Percentiles rank a stretch among this genome's conserved stretches.
These are phyloP conservation scores for Dictyostelium intermedium DNA, from an alignment of 78 protist species.

Conservation along the genomic window DNA sequence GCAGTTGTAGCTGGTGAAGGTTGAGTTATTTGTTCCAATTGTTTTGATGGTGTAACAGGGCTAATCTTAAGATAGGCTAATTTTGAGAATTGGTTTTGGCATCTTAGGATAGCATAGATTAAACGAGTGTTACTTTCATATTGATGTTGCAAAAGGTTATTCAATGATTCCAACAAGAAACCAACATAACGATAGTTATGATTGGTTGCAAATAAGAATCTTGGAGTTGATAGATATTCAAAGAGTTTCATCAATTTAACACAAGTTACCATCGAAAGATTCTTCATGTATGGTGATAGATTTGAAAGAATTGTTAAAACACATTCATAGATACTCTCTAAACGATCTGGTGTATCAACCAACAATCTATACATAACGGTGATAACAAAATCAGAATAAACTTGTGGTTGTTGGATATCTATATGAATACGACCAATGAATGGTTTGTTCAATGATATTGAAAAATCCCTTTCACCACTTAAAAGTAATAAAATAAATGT, in stretches of 20 bases:
- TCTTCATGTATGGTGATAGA: conserved; percentile 87
- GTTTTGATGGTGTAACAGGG: background rate
- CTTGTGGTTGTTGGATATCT: conserved; percentile 51
- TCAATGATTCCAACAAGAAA: conserved; percentile 79
- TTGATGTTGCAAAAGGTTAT: conserved; percentile 87
- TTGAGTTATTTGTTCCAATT: background rate
- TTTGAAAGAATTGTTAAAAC: conserved; percentile 81
- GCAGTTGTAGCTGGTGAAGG: conserved; percentile 2
- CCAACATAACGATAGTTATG: conserved; percentile 73
- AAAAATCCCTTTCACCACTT: conserved; percentile 83
- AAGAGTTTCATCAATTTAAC: conserved; percentile 81
- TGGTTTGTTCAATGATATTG: conserved; percentile 71
- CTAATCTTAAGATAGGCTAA: conserved; percentile 56
- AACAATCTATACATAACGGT: conserved; percentile 53
- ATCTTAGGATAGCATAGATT: conserved; percentile 78
- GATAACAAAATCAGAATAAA: conserved; percentile 56
- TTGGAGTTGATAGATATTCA: conserved; percentile 52
- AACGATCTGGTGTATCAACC: conserved; percentile 35
- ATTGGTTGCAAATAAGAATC: conserved; percentile 44
- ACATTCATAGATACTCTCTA: conserved; percentile 73
- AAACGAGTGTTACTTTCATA: conserved; percentile 87
- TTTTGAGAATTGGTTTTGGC: conserved; percentile 61
- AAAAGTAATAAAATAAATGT: conserved; percentile 69
- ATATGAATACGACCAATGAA: conserved; percentile 7
- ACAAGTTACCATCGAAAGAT: conserved; percentile 79